A percentile compares a stretch with the other conserved stretches of the same genome.
phyloP scores from a whole-genome alignment of 306 rosid species.

The Sindora glabra region DNA sequence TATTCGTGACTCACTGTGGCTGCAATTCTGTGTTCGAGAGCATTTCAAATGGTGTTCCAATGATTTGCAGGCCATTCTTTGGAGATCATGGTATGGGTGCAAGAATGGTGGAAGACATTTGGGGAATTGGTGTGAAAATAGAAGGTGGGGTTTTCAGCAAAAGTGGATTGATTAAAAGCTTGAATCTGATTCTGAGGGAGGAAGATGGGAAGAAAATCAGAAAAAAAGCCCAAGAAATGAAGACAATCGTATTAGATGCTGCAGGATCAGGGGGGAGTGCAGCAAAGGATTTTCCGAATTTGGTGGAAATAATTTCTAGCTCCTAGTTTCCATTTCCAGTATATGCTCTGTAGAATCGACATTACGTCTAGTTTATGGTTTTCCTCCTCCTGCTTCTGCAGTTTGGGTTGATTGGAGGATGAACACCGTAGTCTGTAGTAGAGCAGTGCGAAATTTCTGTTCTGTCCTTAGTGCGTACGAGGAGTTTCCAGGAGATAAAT shows the following conservation, averaged over 20 bases:
- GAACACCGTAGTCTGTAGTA: too few relatives aligned
- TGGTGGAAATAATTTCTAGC: neutral
- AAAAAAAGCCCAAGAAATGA: neutral
- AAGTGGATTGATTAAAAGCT: constrained; percentile 10
- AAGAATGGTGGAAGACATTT: constrained; percentile 16
- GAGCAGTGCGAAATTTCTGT: too few relatives aligned
- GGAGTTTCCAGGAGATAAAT: too few relatives aligned
- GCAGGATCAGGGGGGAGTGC: neutral
- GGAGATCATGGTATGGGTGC: constrained; percentile 20
- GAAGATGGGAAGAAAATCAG: constrained; percentile 12
- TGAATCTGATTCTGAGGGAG: constrained; percentile 11
- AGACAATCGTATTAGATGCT: neutral
- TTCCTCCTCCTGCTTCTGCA: too few relatives aligned
- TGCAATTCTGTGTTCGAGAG: constrained; percentile 21
- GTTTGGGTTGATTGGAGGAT: too few relatives aligned
- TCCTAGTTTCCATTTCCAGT: too few relatives aligned
- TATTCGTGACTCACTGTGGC: constrained; percentile 27
- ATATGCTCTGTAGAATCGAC: too few relatives aligned
- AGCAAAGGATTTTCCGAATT: neutral
- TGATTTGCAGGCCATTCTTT: constrained; percentile 22
- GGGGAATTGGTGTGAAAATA: constrained; percentile 18
- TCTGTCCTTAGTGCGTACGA: too few relatives aligned
- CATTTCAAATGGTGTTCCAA: constrained; percentile 18
- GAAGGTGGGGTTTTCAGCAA: constrained; percentile 21
- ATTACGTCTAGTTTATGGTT: too few relatives aligned